A percentile compares a stretch with the other conserved stretches of the same genome.
Conservation (phyloP, 1,284 basidiomycete species). For the Ustilago hordei region DNA sequence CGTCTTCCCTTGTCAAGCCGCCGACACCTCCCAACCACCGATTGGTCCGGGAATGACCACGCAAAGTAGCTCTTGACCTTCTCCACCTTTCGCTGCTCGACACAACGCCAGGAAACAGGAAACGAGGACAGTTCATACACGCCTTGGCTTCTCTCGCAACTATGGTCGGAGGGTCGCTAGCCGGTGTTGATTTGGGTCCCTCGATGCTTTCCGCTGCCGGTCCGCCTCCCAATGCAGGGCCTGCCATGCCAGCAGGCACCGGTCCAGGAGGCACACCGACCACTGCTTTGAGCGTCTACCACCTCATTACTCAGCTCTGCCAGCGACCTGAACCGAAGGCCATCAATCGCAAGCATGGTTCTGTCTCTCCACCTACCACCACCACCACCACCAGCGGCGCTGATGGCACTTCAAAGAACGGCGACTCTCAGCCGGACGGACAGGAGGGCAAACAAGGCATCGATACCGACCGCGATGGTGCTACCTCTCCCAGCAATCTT, state of each 20-base stretch:
- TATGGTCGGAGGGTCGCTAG: conserved; percentile 50
- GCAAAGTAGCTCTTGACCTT: not conserved
- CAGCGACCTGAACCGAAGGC: conserved; percentile 63
- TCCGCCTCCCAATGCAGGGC: conserved; percentile 57
- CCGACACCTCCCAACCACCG: no score
- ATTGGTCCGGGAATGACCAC: not conserved
- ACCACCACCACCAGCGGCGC: conserved; percentile 1
- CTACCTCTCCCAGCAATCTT: conserved; percentile 22
- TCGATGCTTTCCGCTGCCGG: conserved; percentile 64
- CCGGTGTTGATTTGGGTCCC: conserved; percentile 56
- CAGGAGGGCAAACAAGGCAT: not conserved
- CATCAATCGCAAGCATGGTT: conserved; percentile 25
- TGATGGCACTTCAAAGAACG: conserved; percentile 8
- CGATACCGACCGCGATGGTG: conserved; percentile 15
- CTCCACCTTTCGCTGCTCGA: not conserved
- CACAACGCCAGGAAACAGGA: not conserved
- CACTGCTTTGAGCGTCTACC: conserved; percentile 67
- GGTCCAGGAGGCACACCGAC: conserved; percentile 63
- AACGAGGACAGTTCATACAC: not conserved
- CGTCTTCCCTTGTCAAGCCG: not conserved
- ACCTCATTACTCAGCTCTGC: conserved; percentile 68
- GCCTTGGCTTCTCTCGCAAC: not conserved
- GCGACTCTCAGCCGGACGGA: conserved; percentile 4
- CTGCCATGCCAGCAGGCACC: conserved; percentile 58
- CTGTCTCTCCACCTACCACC: conserved; percentile 21